Conservation (phyloP, 2,329 filamentous ascomycete species). For the Fusarium sp. region DNA sequence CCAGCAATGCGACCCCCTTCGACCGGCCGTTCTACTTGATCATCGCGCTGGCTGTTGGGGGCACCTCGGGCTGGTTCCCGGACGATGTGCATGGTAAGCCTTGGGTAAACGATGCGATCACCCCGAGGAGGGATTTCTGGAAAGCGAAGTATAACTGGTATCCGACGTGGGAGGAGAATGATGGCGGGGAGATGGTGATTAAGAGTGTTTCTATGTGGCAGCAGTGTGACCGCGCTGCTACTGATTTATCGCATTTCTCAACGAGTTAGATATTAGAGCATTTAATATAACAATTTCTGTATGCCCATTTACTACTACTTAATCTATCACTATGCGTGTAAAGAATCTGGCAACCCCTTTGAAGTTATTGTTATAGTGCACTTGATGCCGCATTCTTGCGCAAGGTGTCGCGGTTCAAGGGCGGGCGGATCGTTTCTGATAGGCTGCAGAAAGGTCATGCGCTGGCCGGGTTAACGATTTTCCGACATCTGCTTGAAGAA, state of each 20-base stretch:
- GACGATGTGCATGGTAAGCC: neutral
- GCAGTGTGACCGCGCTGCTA: neutral
- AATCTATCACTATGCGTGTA: rapidly evolving
- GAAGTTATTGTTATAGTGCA: rapidly evolving
- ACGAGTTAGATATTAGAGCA: neutral
- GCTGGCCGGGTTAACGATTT: rapidly evolving
- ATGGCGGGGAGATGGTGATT: neutral
- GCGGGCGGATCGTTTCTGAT: neutral
- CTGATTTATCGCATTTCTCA: neutral
- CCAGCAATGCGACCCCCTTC: rapidly evolving
- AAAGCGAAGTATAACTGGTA: neutral
- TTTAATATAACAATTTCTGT: neutral
- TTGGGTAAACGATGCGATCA: neutral
- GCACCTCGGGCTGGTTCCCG: neutral
- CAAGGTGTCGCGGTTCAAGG: rapidly evolving
- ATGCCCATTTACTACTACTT: rapidly evolving
- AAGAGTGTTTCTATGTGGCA: neutral
- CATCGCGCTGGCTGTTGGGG: neutral
- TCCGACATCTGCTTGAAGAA: neutral
- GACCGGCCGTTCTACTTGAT: neutral
- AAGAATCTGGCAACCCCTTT: rapidly evolving
- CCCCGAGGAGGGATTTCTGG: neutral
- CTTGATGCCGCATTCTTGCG: neutral
- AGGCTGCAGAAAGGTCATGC: rapidly evolving
- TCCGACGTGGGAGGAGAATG: neutral